A percentile compares a stretch with the other conserved stretches of the same genome.
Evolutionary conservation across 1,139 yeast genomes (phyloP).

Genomic region (Eremothecium coryli): DNA sequence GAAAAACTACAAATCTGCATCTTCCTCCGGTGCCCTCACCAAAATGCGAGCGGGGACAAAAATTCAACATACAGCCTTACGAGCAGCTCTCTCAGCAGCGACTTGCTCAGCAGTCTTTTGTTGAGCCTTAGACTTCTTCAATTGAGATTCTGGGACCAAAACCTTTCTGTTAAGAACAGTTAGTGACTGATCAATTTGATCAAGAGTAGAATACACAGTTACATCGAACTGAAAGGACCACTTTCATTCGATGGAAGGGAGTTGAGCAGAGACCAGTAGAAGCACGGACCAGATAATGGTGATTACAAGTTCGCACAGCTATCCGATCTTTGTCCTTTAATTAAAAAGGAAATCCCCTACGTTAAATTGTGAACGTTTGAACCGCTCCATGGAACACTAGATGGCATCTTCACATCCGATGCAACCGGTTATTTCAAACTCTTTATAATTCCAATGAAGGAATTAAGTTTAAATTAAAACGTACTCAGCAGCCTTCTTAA

Average conservation of each 20-base stretch:
- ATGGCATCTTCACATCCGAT: too few relatives aligned
- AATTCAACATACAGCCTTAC: constrained; percentile 73
- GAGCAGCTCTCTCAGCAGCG: constrained; percentile 78
- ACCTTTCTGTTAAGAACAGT: constrained; percentile 31
- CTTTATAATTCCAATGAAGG: too few relatives aligned
- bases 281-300: constrained; percentile 15
- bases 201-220: constrained; percentile 19
- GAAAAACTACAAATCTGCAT: too few relatives aligned
- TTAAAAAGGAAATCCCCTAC: constrained; percentile 27
- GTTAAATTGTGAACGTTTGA: neutral
- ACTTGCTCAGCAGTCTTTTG: constrained; percentile 80
- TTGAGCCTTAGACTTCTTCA: constrained; percentile 89
- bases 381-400: too few relatives aligned
- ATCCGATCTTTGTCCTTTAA: constrained; percentile 21
- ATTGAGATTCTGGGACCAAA: constrained; percentile 81
- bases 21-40: constrained; percentile 13
- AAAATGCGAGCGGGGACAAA: constrained; percentile 3
- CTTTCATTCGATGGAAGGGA: constrained; percentile 31
- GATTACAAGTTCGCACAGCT: constrained; percentile 11
- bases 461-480: too few relatives aligned
- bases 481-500: too few relatives aligned
- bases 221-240: constrained; percentile 32
- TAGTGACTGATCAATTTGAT: too few relatives aligned
- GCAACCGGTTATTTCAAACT: too few relatives aligned
- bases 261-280: constrained; percentile 25